These are phyloP conservation scores for Pisolithus microcarpus DNA, from an alignment of 768 basidiomycete species.

Conservation along the genomic window DNA sequence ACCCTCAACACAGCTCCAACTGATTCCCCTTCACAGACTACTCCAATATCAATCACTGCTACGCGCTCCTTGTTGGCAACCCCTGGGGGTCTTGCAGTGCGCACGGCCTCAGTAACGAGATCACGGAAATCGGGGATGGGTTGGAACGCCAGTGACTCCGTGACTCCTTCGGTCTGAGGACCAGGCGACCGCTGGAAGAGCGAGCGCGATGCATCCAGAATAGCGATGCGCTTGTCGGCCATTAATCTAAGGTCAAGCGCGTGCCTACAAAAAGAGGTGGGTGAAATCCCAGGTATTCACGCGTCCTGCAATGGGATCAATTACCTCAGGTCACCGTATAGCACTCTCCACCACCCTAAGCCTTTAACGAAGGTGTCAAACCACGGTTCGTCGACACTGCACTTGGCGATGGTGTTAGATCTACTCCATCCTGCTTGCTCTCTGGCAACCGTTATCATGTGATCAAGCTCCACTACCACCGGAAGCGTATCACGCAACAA, in stretches of 20 bases:
- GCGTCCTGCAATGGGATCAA: neutral
- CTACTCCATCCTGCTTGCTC: slow-evolving; percentile 13
- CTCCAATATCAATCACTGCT: slow-evolving; percentile 53
- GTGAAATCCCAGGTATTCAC: neutral
- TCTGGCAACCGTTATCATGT: slow-evolving; percentile 33
- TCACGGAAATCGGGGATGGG: slow-evolving; percentile 55
- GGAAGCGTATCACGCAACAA: slow-evolving; percentile 74
- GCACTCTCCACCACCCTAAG: slow-evolving; percentile 73
- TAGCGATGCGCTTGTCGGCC: slow-evolving; percentile 54
- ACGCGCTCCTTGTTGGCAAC: slow-evolving; percentile 34
- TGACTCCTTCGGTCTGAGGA: neutral
- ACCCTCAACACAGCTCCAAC: slow-evolving; percentile 42
- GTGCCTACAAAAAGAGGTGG: slow-evolving; percentile 37
- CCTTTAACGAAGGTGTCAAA: slow-evolving; percentile 73
- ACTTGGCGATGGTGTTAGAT: slow-evolving; percentile 10
- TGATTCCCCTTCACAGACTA: slow-evolving; percentile 48
- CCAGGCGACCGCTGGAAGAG: slow-evolving; percentile 30
- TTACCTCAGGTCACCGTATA: slow-evolving; percentile 64
- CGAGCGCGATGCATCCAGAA: slow-evolving; percentile 69
- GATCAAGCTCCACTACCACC: slow-evolving; percentile 64
- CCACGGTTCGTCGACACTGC: slow-evolving; percentile 18
- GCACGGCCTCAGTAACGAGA: slow-evolving; percentile 46
- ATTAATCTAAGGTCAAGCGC: slow-evolving; percentile 77
- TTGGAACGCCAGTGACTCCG: slow-evolving; percentile 34
- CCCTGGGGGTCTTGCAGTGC: slow-evolving; percentile 17